A percentile compares a stretch with the other conserved stretches of the same genome.
Evolutionary conservation across 2,329 filamentous ascomycete genomes (phyloP).

Genomic region (Xylaria sp.): DNA sequence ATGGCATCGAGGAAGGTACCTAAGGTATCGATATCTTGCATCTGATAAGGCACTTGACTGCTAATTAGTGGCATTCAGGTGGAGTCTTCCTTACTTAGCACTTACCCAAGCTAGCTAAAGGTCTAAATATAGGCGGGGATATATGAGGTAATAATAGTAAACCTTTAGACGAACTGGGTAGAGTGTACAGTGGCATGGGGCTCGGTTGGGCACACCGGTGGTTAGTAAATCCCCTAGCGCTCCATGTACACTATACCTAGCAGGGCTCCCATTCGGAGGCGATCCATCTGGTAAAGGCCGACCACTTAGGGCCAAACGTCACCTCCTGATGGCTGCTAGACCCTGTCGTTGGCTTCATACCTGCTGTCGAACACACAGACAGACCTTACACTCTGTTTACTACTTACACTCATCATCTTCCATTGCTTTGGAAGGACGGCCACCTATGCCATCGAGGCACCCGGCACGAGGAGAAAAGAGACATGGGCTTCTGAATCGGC

Average conservation of each 20-base stretch:
- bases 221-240: not conserved
- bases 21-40: not conserved
- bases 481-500: not conserved
- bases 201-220: not conserved
- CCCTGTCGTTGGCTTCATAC: constrained; percentile 26
- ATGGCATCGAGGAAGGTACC: not conserved
- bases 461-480: not conserved
- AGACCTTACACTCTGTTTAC: not conserved
- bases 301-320: constrained; percentile 26
- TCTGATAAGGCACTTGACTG: constrained; percentile 1
- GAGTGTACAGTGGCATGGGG: constrained; percentile 6
- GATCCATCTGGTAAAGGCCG: constrained; percentile 33
- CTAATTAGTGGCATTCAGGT: no score
- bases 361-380: constrained; percentile 1
- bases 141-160: constrained; percentile 6
- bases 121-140: not conserved
- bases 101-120: not conserved
- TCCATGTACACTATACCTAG: not conserved
- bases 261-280: constrained; percentile 13
- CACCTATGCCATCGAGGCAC: constrained; percentile 16
- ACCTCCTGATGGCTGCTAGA: constrained; percentile 6
- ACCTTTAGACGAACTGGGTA: constrained; percentile 2
- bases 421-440: not conserved
- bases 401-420: not conserved
- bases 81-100: not conserved